These are phyloP conservation scores for Daldinia vernicosa DNA, from an alignment of 495 filamentous ascomycete genomes.

Conservation along the genomic window DNA sequence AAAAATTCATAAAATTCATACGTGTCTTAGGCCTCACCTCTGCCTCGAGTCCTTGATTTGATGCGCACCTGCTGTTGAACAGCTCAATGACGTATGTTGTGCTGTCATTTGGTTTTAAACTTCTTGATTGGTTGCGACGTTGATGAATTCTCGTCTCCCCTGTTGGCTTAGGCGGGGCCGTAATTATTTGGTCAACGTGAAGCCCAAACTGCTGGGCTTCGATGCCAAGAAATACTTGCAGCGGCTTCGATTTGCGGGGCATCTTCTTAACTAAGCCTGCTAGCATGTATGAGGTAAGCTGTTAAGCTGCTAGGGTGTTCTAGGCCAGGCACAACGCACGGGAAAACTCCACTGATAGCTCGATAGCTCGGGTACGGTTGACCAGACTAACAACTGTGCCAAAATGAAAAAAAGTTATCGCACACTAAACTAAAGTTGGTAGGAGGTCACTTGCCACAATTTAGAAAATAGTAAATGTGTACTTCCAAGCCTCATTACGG, in stretches of 20 bases:
- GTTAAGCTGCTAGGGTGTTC: background rate
- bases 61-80: constrained; percentile 7
- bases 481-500: too few relatives aligned
- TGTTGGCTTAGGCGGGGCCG: background rate
- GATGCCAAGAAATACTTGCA: constrained; percentile 25
- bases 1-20: background rate
- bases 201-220: constrained; percentile 10
- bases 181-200: constrained; percentile 5
- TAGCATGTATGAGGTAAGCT: too few relatives aligned
- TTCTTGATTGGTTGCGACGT: constrained; percentile 25
- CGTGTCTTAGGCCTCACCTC: constrained; percentile 31
- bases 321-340: background rate
- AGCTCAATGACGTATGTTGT: constrained; percentile 38
- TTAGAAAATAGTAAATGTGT: too few relatives aligned
- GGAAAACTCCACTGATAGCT: background rate
- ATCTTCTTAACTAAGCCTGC: constrained; percentile 11
- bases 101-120: constrained; percentile 15
- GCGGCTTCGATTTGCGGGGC: constrained; percentile 36
- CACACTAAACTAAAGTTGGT: too few relatives aligned
- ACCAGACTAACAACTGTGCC: too few relatives aligned
- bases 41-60: constrained; percentile 26
- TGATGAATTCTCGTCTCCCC: constrained; percentile 14
- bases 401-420: too few relatives aligned
- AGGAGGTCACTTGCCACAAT: too few relatives aligned
- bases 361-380: background rate